Evolutionary conservation across 805 yeast genomes (phyloP).

Genomic region (Hanseniaspora taiwanica): DNA sequence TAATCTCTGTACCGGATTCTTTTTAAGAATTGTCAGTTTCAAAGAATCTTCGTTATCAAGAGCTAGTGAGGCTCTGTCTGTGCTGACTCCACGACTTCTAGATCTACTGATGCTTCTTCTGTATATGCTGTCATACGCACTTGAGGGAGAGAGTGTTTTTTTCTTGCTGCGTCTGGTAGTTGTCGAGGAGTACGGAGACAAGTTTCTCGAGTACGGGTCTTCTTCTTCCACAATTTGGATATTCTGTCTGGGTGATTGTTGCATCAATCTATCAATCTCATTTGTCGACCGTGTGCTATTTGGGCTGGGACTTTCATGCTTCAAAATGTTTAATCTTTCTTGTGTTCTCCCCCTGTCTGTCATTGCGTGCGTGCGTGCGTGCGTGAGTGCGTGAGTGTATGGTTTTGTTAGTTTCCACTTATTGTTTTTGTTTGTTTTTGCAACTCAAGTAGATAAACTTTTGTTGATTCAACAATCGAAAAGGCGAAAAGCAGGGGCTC

Average conservation of each 20-base stretch:
- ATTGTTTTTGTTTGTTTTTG: not conserved
- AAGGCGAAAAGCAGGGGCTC: not conserved
- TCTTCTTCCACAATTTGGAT: conserved; percentile 7
- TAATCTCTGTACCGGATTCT: conserved; percentile 62
- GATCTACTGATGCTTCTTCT: conserved; percentile 9
- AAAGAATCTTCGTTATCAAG: conserved; percentile 27
- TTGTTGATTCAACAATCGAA: not conserved
- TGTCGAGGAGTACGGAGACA: not conserved
- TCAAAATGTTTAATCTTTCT: not conserved
- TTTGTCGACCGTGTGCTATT: conserved; percentile 7
- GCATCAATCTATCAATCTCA: too few species aligned
- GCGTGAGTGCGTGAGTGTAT: too few species aligned
- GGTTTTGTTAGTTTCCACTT: conserved; percentile 1
- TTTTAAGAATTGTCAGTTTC: conserved; percentile 55
- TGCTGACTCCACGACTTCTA: conserved; percentile 11
- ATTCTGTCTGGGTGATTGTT: too few species aligned
- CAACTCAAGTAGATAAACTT: not conserved
- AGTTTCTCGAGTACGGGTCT: not conserved
- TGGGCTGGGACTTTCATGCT: not conserved
- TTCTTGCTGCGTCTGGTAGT: conserved; percentile 20
- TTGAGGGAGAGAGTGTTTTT: conserved; percentile 10
- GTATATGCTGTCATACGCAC: conserved; percentile 4
- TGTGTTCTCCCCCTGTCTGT: not conserved
- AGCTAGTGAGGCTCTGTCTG: conserved; percentile 18
- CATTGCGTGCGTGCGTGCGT: not conserved